Evolutionary conservation across 805 yeast species (phyloP).

Genomic region (Ogataea nitratoaversa): DNA sequence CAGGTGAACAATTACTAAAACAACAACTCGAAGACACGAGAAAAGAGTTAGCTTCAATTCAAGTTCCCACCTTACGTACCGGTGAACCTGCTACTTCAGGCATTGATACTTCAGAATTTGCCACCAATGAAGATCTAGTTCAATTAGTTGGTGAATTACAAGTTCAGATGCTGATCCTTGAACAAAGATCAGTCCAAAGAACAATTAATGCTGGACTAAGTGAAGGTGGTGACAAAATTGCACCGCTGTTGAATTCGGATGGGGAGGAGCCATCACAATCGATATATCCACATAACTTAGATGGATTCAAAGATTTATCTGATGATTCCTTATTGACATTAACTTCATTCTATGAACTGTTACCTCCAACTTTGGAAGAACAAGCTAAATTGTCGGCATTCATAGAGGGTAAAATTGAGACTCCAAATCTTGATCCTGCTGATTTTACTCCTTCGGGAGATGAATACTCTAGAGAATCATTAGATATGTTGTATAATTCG

Average conservation of each 20-base stretch:
- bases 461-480: conserved; percentile 42
- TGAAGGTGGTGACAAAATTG: conserved; percentile 42
- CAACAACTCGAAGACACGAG: conserved; percentile 20
- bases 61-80: too few relatives aligned
- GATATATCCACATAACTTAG: conserved; percentile 55
- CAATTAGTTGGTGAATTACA: conserved; percentile 88
- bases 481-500: conserved; percentile 54
- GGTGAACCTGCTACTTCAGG: conserved; percentile 1
- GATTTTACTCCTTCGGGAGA: conserved; percentile 26
- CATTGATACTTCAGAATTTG: conserved; percentile 52
- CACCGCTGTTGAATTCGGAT: conserved; percentile 72
- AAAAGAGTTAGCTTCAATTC: too few relatives aligned
- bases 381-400: conserved; percentile 47
- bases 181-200: conserved; percentile 72
- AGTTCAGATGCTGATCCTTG: conserved; percentile 75
- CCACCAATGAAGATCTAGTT: conserved; percentile 78
- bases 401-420: conserved; percentile 45
- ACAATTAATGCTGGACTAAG: conserved; percentile 55
- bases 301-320: conserved; percentile 44
- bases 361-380: conserved; percentile 60
- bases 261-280: conserved; percentile 60
- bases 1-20: conserved; percentile 60
- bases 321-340: conserved; percentile 47
- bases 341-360: conserved; percentile 70
- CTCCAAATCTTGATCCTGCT: conserved; percentile 30